Evolutionary conservation across 1,139 yeast species (phyloP).

Genomic region (Eremothecium coryli): DNA sequence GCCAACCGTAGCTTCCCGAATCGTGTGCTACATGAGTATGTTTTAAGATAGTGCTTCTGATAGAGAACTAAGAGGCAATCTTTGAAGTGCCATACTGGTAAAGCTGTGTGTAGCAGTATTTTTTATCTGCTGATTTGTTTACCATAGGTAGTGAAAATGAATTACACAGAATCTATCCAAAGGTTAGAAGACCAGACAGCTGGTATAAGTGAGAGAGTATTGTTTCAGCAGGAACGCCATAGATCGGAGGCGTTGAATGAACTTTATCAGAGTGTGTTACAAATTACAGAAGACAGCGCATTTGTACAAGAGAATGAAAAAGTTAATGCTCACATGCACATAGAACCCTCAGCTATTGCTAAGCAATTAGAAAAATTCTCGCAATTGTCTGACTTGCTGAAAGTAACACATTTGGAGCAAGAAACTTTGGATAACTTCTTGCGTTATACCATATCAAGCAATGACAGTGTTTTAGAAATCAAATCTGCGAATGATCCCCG

Average conservation of each 20-base stretch:
- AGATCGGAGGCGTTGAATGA: constrained; percentile 17
- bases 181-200: constrained; percentile 14
- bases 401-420: constrained; percentile 25
- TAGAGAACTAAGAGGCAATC: too few relatives aligned
- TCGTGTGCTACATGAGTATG: too few relatives aligned
- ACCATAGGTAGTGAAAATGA: too few relatives aligned
- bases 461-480: constrained; percentile 14
- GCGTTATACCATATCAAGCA: constrained; percentile 23
- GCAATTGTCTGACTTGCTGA: constrained; percentile 18
- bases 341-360: constrained; percentile 16
- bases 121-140: too few relatives aligned
- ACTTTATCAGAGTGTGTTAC: constrained; percentile 20
- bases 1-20: too few relatives aligned
- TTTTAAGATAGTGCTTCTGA: too few relatives aligned
- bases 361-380: constrained; percentile 19
- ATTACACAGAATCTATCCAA: constrained; percentile 3
- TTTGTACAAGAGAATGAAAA: constrained; percentile 11
- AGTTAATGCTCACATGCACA: constrained; percentile 8
- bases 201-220: constrained; percentile 15
- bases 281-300: constrained; percentile 19
- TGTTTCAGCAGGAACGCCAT: constrained; percentile 19
- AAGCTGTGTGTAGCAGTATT: too few relatives aligned
- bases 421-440: constrained; percentile 28
- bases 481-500: constrained; percentile 19
- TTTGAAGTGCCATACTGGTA: too few relatives aligned